Evolutionary conservation across 345 rosid species (phyloP).

Genomic region (Heritiera littoralis): DNA sequence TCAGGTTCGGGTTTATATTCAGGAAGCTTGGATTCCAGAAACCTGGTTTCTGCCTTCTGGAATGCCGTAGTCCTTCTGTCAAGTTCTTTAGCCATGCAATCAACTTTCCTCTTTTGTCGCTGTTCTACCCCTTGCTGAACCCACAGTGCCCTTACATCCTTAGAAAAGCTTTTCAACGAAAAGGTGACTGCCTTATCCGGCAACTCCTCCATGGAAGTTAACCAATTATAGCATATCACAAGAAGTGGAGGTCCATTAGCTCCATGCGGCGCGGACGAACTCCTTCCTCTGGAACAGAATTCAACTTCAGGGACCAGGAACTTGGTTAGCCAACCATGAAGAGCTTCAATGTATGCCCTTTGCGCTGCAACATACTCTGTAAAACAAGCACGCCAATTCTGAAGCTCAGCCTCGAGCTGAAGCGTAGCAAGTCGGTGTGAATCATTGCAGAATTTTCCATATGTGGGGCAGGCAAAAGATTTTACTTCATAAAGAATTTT

Average conservation of each 20-base stretch:
- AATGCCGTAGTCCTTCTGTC: slow-evolving; percentile 46
- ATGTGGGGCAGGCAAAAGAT: slow-evolving; percentile 46
- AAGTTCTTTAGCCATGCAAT: slow-evolving; percentile 56
- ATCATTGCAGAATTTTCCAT: slow-evolving; percentile 63
- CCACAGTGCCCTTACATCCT: slow-evolving; percentile 61
- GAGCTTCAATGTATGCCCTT: slow-evolving; percentile 57
- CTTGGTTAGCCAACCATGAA: slow-evolving; percentile 66
- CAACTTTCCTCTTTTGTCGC: slow-evolving; percentile 66
- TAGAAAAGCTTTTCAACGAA: slow-evolving; percentile 62
- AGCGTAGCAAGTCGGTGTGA: slow-evolving; percentile 71
- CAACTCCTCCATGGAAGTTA: slow-evolving; percentile 44
- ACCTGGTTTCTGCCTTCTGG: slow-evolving; percentile 51
- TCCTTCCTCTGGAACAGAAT: slow-evolving; percentile 50
- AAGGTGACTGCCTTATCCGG: slow-evolving; percentile 48
- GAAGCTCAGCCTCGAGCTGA: slow-evolving; percentile 76
- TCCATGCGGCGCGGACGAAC: slow-evolving; percentile 38
- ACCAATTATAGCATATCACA: slow-evolving; percentile 53
- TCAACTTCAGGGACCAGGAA: slow-evolving; percentile 63
- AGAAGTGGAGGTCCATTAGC: slow-evolving; percentile 59
- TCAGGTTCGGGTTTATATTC: slow-evolving; percentile 41
- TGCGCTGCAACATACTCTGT: slow-evolving; percentile 50
- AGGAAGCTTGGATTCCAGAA: slow-evolving; percentile 42
- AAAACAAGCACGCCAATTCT: slow-evolving; percentile 61
- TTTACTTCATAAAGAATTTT: slow-evolving; percentile 63
- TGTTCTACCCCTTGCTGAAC: slow-evolving; percentile 67